Evolutionary conservation across 352 stramenopile species (phyloP).

Genomic region (Salisapilia sapeloensis): DNA sequence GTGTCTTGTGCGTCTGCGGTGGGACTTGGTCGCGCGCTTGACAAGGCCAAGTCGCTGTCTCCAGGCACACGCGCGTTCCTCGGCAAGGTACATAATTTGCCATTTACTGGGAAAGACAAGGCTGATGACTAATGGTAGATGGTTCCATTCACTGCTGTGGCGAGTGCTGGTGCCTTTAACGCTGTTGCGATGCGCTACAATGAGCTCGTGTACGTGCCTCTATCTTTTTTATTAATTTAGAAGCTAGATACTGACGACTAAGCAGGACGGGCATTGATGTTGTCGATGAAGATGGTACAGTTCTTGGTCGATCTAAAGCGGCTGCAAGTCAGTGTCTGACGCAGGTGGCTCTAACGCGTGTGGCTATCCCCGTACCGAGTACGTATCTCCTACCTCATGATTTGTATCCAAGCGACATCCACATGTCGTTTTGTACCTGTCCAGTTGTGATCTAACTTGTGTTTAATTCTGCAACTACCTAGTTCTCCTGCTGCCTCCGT

Average conservation of each 20-base stretch:
- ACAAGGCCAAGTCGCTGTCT: slow-evolving; percentile 57
- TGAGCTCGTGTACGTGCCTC: slow-evolving; percentile 47
- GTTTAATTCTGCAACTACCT: no score
- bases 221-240: neutral
- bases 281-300: slow-evolving; percentile 59
- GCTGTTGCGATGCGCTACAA: slow-evolving; percentile 81
- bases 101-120: neutral
- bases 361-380: slow-evolving; percentile 71
- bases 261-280: slow-evolving; percentile 69
- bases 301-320: slow-evolving; percentile 57
- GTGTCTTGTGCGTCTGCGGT: slow-evolving; percentile 69
- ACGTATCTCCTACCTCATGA: slow-evolving; percentile 7
- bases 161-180: slow-evolving; percentile 69
- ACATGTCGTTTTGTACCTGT: neutral
- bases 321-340: slow-evolving; percentile 64
- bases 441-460: slow-evolving; percentile 1
- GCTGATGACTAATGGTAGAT: slow-evolving; percentile 13
- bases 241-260: slow-evolving; percentile 1
- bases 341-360: slow-evolving; percentile 60
- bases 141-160: slow-evolving; percentile 71
- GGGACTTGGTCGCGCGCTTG: slow-evolving; percentile 53
- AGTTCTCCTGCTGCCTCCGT: slow-evolving; percentile 70
- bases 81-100: slow-evolving; percentile 21
- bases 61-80: slow-evolving; percentile 35
- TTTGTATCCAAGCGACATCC: neutral